Evolutionary conservation across 2,329 filamentous ascomycete species (phyloP).

Genomic region (Aspergillus candidus): DNA sequence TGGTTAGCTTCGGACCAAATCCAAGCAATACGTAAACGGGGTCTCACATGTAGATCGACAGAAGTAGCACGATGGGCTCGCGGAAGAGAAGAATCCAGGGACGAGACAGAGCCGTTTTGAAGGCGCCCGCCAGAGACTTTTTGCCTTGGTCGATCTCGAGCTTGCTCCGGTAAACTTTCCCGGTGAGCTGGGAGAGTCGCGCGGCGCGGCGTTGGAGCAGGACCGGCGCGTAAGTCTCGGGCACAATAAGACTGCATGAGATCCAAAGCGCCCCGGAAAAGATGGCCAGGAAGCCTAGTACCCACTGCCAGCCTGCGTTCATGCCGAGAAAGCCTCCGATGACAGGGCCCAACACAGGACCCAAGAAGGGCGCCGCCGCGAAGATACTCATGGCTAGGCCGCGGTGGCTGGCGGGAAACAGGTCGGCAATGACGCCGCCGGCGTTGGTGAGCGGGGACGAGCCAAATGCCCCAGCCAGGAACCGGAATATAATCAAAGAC

Average conservation of each 20-base stretch:
- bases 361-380: constrained; percentile 59
- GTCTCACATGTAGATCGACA: constrained; percentile 36
- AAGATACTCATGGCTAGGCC: constrained; percentile 57
- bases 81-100: constrained; percentile 41
- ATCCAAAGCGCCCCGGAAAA: constrained; percentile 54
- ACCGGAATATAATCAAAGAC: constrained; percentile 57
- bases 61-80: constrained; percentile 43
- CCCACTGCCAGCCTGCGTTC: constrained; percentile 60
- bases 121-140: constrained; percentile 15
- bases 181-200: constrained; percentile 40
- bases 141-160: constrained; percentile 9
- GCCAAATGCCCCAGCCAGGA: constrained; percentile 57
- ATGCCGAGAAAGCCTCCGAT: constrained; percentile 59
- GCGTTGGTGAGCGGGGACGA: constrained; percentile 55
- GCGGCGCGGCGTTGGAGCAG: constrained; percentile 43
- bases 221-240: constrained; percentile 40
- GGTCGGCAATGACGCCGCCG: constrained; percentile 54
- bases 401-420: constrained; percentile 47
- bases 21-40: too few relatives aligned
- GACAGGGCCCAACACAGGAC: constrained; percentile 57
- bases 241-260: constrained; percentile 13
- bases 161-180: constrained; percentile 38
- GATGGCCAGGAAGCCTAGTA: constrained; percentile 54
- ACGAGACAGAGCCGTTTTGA: constrained; percentile 40
- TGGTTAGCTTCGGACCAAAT: too few relatives aligned